phyloP scores from a whole-genome alignment of 1,284 basidiomycete genomes.

The Trichosporon sp. region DNA sequence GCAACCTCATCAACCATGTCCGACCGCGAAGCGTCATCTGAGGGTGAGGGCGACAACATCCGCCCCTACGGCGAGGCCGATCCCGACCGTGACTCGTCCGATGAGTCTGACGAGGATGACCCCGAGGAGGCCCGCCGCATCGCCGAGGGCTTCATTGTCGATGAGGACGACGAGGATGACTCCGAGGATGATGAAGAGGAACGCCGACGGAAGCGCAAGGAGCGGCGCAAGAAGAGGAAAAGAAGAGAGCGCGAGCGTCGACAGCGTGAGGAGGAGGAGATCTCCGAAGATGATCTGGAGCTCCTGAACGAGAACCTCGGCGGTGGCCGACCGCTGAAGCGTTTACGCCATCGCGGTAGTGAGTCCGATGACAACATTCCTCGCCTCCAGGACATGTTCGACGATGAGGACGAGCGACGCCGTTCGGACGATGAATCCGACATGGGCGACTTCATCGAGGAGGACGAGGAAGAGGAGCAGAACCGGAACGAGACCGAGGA shows the following conservation, averaged over 20 bases:
- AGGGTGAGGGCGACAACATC: conserved; percentile 49
- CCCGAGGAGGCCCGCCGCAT: conserved; percentile 46
- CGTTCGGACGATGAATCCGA: conserved; percentile 52
- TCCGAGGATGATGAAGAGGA: conserved; percentile 33
- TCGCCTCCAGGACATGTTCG: conserved; percentile 44
- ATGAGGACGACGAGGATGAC: conserved; percentile 48
- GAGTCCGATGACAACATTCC: conserved; percentile 50
- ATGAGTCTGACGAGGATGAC: conserved; percentile 50
- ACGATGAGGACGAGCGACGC: conserved; percentile 41
- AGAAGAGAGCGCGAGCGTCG: conserved; percentile 32
- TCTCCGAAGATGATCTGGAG: conserved; percentile 83
- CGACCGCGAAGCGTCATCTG: conserved; percentile 39
- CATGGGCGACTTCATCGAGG: conserved; percentile 85
- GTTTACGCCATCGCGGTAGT: conserved; percentile 35
- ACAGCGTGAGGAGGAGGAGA: conserved; percentile 52
- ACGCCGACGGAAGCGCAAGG: conserved; percentile 32
- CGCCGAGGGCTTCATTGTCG: conserved; percentile 49
- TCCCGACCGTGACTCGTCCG: conserved; percentile 45
- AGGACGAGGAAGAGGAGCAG: conserved; percentile 60
- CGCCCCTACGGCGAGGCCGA: conserved; percentile 44
- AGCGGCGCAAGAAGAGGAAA: conserved; percentile 36
- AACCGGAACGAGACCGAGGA: conserved; percentile 66
- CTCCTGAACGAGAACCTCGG: conserved; percentile 94
- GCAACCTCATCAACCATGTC: conserved; percentile 30
- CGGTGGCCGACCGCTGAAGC: conserved; percentile 34